phyloP scores from a whole-genome alignment of 768 basidiomycete species.

The Leucocoprinus leucothites region DNA sequence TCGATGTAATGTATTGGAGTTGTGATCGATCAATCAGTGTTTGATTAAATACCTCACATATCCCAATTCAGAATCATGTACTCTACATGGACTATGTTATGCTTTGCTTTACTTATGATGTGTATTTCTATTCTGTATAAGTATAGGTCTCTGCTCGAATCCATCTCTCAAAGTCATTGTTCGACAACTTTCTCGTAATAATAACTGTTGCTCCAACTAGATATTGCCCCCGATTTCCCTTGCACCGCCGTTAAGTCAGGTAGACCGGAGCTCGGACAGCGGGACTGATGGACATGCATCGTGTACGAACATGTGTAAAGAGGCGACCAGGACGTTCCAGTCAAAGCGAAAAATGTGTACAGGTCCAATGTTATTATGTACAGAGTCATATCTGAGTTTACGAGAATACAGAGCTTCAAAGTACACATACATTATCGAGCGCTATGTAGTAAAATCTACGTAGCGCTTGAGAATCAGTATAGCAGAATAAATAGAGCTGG shows the following conservation, averaged over 20 bases:
- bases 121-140: not conserved
- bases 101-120: not conserved
- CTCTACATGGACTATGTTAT: conserved; percentile 1
- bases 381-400: not conserved
- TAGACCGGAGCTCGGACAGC: not conserved
- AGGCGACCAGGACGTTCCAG: no score
- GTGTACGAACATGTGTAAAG: no score
- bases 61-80: conserved; percentile 8
- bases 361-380: not conserved
- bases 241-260: conserved; percentile 1
- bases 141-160: no score
- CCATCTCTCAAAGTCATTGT: no score
- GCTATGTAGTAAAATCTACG: not conserved
- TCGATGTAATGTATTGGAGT: conserved; percentile 56
- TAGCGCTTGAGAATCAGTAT: not conserved
- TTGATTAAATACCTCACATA: conserved; percentile 13
- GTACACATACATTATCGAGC: no score
- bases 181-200: no score
- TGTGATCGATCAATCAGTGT: conserved; percentile 21
- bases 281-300: conserved; percentile 1
- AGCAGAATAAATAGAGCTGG: not conserved
- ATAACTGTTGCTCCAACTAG: no score
- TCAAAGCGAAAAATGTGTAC: no score
- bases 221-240: not conserved
- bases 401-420: not conserved